Percentiles rank a stretch among this genome's conserved stretches.
These are phyloP conservation scores for Serendipita sp. DNA, from an alignment of 768 basidiomycete genomes.

Conservation along the genomic window DNA sequence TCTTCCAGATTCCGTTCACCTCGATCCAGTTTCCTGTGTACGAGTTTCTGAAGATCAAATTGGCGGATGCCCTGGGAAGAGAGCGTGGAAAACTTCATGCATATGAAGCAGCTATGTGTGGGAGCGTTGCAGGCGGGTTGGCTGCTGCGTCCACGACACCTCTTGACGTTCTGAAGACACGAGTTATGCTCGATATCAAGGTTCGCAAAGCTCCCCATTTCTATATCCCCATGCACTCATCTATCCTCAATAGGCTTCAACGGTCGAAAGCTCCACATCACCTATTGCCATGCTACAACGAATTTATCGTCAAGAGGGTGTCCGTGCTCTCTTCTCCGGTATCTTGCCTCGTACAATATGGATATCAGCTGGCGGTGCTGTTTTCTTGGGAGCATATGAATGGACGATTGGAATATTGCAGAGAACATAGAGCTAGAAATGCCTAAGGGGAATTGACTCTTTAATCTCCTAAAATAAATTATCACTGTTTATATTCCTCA, in stretches of 20 bases:
- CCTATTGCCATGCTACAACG: conserved; percentile 36
- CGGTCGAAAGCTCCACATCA: conserved; percentile 35
- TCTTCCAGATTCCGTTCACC: conserved; percentile 76
- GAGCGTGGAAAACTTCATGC: conserved; percentile 47
- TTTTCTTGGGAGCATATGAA: conserved; percentile 96
- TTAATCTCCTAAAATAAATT: no score
- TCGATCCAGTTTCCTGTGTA: conserved; percentile 93
- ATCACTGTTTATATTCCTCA: no score
- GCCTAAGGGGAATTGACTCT: no score
- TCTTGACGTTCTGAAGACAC: conserved; percentile 88
- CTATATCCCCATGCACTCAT: not conserved
- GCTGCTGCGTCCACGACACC: conserved; percentile 88
- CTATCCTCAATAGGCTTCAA: conserved; percentile 26
- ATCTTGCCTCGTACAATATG: conserved; percentile 83
- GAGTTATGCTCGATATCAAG: conserved; percentile 85
- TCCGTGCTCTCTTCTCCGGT: conserved; percentile 64
- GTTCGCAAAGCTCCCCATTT: conserved; percentile 26
- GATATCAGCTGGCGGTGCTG: conserved; percentile 92
- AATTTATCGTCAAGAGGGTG: conserved; percentile 61
- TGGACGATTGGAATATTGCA: conserved; percentile 29
- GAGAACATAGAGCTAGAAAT: not conserved
- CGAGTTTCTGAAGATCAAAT: conserved; percentile 59
- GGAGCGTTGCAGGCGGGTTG: conserved; percentile 76
- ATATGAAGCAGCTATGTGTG: conserved; percentile 52
- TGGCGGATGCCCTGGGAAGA: conserved; percentile 37